phyloP scores from a whole-genome alignment of 306 rosid genomes.

The Prosopis cineraria region DNA sequence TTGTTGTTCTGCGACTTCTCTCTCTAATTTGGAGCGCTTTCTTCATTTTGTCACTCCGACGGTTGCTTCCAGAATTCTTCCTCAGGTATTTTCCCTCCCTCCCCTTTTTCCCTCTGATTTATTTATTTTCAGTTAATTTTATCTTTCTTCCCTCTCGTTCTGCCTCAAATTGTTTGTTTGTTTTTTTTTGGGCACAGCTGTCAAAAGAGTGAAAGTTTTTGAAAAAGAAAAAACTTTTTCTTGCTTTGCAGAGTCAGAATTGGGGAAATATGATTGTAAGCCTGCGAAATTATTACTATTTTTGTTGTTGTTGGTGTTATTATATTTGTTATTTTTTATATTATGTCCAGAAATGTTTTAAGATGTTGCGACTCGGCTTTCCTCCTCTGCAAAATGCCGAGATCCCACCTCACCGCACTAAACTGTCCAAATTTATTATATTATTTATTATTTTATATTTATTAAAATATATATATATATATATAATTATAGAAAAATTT shows the following conservation, averaged over 20 bases:
- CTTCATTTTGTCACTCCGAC: constrained; percentile 70
- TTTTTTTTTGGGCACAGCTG: background rate
- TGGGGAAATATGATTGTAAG: background rate
- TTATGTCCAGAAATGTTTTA: background rate
- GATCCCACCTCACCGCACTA: too few species aligned
- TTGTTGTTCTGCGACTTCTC: constrained; percentile 30
- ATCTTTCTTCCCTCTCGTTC: background rate
- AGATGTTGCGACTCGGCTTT: too few species aligned
- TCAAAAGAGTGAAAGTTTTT: background rate
- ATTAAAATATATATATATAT: too few species aligned
- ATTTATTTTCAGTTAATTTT: background rate
- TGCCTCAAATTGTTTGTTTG: constrained; percentile 12
- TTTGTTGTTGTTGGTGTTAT: too few species aligned
- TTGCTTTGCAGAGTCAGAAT: background rate
- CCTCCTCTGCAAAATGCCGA: too few species aligned
- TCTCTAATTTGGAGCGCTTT: constrained; percentile 61
- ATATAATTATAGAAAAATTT: too few species aligned
- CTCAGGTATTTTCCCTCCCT: constrained; percentile 48
- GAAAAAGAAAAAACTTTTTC: background rate
- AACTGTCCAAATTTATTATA: too few species aligned
- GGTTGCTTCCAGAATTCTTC: constrained; percentile 56
- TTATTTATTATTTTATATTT: too few species aligned
- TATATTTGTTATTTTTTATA: background rate
- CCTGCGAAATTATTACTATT: background rate
- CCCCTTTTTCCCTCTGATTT: background rate